These are phyloP conservation scores for Candida maesae DNA, from an alignment of 805 yeast species.

Conservation along the genomic window DNA sequence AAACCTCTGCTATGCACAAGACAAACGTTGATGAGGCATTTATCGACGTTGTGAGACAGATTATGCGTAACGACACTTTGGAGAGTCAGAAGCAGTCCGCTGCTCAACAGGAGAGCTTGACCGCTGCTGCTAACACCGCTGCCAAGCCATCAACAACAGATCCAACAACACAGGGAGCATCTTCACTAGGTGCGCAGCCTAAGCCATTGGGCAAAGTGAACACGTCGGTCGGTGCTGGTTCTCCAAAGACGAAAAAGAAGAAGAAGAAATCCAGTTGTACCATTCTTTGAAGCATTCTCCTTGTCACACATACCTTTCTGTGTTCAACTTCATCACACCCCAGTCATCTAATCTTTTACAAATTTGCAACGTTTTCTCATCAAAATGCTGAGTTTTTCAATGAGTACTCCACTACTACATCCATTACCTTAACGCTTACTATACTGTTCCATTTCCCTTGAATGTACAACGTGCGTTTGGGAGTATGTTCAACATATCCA, in stretches of 20 bases:
- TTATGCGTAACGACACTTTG: slow-evolving; percentile 63
- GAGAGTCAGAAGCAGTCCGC: slow-evolving; percentile 14
- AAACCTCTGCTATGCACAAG: slow-evolving; percentile 87
- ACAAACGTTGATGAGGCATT: slow-evolving; percentile 91
- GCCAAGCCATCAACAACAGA: slow-evolving; percentile 2
- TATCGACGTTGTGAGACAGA: slow-evolving; percentile 82
- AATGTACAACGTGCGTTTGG: too few relatives aligned
- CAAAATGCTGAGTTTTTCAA: too few relatives aligned
- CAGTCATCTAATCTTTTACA: too few relatives aligned
- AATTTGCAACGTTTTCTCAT: too few relatives aligned
- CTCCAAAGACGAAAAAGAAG: slow-evolving; percentile 25
- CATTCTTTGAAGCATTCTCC: slow-evolving; percentile 11
- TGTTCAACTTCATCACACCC: too few relatives aligned
- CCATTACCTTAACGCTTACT: too few relatives aligned
- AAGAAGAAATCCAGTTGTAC: slow-evolving; percentile 28
- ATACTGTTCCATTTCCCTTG: too few relatives aligned
- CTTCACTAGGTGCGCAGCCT: slow-evolving; percentile 6
- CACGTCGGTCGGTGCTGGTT: background rate
- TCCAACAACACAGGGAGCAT: background rate
- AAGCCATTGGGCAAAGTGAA: slow-evolving; percentile 20
- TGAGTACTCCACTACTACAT: too few relatives aligned
- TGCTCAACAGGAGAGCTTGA: background rate
- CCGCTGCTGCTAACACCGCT: slow-evolving; percentile 1
- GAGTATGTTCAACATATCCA: too few relatives aligned
- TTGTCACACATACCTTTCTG: too few relatives aligned